Base-by-base conservation (phyloP, 1,284 basidiomycete species). In the Pseudozyma hubeiensis region DNA sequence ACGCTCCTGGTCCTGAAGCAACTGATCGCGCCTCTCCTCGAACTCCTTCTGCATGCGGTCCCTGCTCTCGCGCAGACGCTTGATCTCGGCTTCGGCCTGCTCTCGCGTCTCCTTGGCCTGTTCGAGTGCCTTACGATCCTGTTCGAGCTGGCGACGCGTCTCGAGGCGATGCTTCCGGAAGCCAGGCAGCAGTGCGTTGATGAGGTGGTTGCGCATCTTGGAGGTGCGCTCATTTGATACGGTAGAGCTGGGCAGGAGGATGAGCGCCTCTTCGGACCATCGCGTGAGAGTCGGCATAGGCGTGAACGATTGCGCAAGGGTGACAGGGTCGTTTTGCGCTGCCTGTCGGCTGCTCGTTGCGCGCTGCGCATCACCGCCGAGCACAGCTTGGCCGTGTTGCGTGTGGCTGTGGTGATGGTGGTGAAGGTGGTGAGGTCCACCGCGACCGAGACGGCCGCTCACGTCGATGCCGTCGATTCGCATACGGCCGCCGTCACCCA, bases 241-340 rank as follows among this genome's bases (percentile, higher is more conserved):
- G 75, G 90, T 88, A 37, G 92, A 90, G 14, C 54, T 55, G 4
- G 68, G 64, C 63, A 94, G 90, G 14, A 93, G 87, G 54, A 93
- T 90, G 77, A 91, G 92, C 58, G 89, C 89, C 85, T 97, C 95
- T 79, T 97, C 94, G 1, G 88, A 86, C 95, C 96, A 98, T 47
- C 96, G 89, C 79, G 92, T 91, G n/a, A 90, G 83, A 0, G 96
- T 97, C 10, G 86, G 91, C 64, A 93, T 86, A 4, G 94, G 94
- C 10, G 83, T 74, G 75, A 87, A 88, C 14, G 86, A 86, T 19
- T 81, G 73, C 7, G 84, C 78, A 16, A 78, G 67, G 1, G 78
- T 65, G 8, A 84, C 80, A n/a, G 72, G 73, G 45, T 83, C 80
- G 29, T 52, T 62, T 40, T 44, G 40, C 6, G 37, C 31, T n/a